Evolutionary conservation across 1,284 basidiomycete genomes (phyloP).

Genomic region (Sporisorium sorghi): DNA sequence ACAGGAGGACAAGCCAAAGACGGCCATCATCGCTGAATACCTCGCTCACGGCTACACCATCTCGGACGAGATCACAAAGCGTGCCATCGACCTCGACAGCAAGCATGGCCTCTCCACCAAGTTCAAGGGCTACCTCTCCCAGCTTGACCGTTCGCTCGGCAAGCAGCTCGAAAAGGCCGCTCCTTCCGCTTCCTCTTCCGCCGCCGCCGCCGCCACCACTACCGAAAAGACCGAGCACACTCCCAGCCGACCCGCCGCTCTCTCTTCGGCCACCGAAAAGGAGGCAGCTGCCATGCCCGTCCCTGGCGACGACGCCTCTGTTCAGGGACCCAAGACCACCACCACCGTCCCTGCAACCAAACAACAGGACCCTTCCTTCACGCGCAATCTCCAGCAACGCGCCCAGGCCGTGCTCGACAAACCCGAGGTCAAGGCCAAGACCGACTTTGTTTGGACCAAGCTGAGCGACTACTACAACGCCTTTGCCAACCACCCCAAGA

Average conservation of each 20-base stretch:
- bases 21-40: conserved; percentile 61
- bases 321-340: conserved; percentile 47
- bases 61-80: conserved; percentile 59
- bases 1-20: conserved; percentile 65
- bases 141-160: conserved; percentile 58
- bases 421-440: conserved; percentile 58
- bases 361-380: conserved; percentile 46
- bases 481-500: conserved; percentile 58
- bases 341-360: conserved; percentile 43
- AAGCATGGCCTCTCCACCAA: conserved; percentile 59
- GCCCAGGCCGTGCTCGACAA: conserved; percentile 53
- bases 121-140: conserved; percentile 57
- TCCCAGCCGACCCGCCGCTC: conserved; percentile 49
- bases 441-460: conserved; percentile 58
- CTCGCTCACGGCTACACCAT: conserved; percentile 62
- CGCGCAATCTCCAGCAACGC: conserved; percentile 48
- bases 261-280: conserved; percentile 47
- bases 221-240: conserved; percentile 50
- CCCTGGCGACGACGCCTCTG: conserved; percentile 38
- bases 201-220: conserved; percentile 29
- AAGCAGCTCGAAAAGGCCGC: conserved; percentile 45
- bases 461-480: conserved; percentile 63
- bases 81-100: conserved; percentile 62
- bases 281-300: conserved; percentile 51
- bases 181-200: conserved; percentile 24